A percentile compares a stretch with the other conserved stretches of the same genome.
Conservation (phyloP, 495 filamentous ascomycete species). For the Podospora pseudocomata region DNA sequence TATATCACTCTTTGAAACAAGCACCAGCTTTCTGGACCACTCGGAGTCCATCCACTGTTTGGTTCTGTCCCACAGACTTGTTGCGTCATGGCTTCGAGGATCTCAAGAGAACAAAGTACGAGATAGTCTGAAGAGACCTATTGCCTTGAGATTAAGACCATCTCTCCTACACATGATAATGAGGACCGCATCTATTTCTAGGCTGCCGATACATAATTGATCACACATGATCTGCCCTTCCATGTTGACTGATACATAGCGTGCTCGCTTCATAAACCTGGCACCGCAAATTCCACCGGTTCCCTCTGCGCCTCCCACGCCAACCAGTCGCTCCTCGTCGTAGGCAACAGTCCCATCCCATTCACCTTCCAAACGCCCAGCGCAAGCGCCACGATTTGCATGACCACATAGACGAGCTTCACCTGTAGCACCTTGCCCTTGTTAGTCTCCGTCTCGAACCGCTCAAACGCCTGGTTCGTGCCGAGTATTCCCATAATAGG, state of each 20-base stretch:
- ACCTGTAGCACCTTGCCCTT: constrained; percentile 66
- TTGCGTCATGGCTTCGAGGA: too few relatives aligned
- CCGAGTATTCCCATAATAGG: constrained; percentile 79
- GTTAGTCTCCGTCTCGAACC: constrained; percentile 84
- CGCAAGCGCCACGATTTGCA: constrained; percentile 78
- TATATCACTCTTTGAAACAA: too few relatives aligned
- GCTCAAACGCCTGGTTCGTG: constrained; percentile 75
- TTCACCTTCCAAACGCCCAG: constrained; percentile 97
- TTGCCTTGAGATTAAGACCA: too few relatives aligned
- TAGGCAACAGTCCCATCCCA: constrained; percentile 91
- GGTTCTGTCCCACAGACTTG: too few relatives aligned
- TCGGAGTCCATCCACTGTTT: too few relatives aligned
- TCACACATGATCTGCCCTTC: background rate
- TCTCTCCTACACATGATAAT: too few relatives aligned
- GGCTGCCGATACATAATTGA: background rate
- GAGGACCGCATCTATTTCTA: too few relatives aligned
- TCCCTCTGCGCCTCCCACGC: constrained; percentile 85
- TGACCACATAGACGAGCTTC: constrained; percentile 79
- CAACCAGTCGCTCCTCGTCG: constrained; percentile 91
- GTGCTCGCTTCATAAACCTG: constrained; percentile 43
- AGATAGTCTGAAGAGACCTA: too few relatives aligned
- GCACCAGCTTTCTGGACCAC: too few relatives aligned
- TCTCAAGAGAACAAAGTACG: too few relatives aligned
- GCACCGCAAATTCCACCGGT: constrained; percentile 66
- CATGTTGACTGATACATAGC: background rate